These are phyloP conservation scores for Colletotrichum sp. DNA, from an alignment of 2,329 filamentous ascomycete genomes.

Conservation along the genomic window DNA sequence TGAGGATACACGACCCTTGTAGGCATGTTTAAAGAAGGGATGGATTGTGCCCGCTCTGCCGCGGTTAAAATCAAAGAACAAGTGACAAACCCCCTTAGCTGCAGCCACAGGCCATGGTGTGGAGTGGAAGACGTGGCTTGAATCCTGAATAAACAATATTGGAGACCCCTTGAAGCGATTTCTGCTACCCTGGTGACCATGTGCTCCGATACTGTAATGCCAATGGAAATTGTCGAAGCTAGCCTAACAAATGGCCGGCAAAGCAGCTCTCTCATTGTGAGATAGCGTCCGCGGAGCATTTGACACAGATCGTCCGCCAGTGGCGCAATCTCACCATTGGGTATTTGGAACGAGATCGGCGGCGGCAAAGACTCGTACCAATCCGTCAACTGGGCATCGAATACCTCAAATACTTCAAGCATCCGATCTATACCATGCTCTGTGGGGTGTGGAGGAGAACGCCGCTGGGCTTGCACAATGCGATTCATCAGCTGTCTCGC, in stretches of 20 bases:
- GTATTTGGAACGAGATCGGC: conserved; percentile 11
- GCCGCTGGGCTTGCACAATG: not conserved
- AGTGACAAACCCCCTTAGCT: conserved; percentile 14
- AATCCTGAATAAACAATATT: conserved; percentile 11
- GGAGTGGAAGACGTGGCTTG: conserved; percentile 4
- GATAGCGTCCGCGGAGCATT: conserved; percentile 7
- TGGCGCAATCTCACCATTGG: not conserved
- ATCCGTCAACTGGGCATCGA: conserved; percentile 16
- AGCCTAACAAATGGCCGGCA: conserved; percentile 16
- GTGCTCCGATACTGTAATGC: not conserved
- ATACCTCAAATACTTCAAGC: conserved; percentile 15
- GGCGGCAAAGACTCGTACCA: conserved; percentile 15
- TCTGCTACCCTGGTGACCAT: not conserved
- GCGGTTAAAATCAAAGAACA: conserved; percentile 15
- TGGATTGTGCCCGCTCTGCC: conserved; percentile 3
- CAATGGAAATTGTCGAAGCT: conserved; percentile 11
- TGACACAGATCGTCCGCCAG: conserved; percentile 16
- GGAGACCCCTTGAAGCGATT: conserved; percentile 7
- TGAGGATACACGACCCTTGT: not conserved
- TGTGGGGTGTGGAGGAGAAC: not conserved
- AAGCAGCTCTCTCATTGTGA: conserved; percentile 2
- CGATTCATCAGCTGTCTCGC: conserved; percentile 12
- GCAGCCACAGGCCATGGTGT: conserved; percentile 7
- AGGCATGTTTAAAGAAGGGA: conserved; percentile 15
- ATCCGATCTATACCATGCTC: conserved; percentile 17